These are phyloP conservation scores for Ustilago bromivora DNA, from an alignment of 1,284 basidiomycete genomes.

Conservation along the genomic window DNA sequence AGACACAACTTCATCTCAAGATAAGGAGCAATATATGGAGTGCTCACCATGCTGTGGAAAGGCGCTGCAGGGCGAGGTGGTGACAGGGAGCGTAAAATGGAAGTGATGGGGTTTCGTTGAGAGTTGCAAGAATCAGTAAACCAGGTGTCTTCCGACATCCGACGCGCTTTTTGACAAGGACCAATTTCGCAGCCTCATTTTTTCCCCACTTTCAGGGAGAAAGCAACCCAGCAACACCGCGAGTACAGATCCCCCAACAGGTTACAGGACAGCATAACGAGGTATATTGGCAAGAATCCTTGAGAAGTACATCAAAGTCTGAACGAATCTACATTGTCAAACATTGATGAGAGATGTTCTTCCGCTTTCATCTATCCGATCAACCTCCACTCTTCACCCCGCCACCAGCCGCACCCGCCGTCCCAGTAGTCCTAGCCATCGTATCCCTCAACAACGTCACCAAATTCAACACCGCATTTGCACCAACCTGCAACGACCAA, in stretches of 20 bases:
- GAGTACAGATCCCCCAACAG: neutral
- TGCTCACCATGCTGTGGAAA: neutral
- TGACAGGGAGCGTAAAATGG: neutral
- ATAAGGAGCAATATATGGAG: neutral
- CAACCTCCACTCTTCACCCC: constrained; percentile 5
- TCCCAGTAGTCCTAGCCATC: constrained; percentile 38
- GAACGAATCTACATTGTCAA: neutral
- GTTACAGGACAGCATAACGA: neutral
- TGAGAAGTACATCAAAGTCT: too few species aligned
- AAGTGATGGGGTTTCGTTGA: neutral
- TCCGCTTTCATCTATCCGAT: neutral
- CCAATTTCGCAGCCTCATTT: neutral
- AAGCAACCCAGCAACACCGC: too few species aligned
- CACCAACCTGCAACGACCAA: constrained; percentile 59
- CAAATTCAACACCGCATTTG: constrained; percentile 45
- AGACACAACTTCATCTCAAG: neutral
- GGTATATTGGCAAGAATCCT: neutral
- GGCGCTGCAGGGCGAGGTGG: too few species aligned
- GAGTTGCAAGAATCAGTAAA: neutral
- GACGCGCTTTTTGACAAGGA: neutral
- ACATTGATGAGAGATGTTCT: neutral
- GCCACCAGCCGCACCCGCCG: neutral
- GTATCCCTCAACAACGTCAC: constrained; percentile 50
- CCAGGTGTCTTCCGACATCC: constrained; percentile 21
- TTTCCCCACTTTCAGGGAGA: neutral